Conservation (phyloP, 2,329 filamentous ascomycete genomes). For the Alternaria hordeiaustralica region DNA sequence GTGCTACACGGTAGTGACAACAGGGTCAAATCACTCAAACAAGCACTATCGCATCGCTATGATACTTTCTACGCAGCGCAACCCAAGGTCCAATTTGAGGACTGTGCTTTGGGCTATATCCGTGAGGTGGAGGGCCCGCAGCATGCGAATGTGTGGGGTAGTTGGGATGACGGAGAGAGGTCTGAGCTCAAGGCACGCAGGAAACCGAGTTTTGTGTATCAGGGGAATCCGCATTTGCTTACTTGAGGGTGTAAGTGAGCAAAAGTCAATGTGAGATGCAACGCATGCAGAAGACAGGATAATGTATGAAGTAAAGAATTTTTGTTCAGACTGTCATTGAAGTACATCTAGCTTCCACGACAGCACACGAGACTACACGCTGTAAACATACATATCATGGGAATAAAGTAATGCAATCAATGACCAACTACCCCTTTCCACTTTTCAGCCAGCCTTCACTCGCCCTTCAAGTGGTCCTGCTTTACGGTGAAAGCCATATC, state of each 20-base stretch:
- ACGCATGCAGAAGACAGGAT: neutral
- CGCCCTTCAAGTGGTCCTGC: slow-evolving; percentile 71
- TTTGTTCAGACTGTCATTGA: neutral
- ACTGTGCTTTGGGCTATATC: neutral
- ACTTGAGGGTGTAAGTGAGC: neutral
- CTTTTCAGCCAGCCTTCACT: slow-evolving; percentile 49
- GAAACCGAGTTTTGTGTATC: neutral
- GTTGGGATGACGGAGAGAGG: neutral
- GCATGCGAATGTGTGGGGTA: neutral
- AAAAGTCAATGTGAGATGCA: too few relatives aligned
- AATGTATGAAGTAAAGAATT: neutral
- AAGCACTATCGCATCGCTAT: neutral
- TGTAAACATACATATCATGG: slow-evolving; percentile 37
- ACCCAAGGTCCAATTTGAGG: neutral
- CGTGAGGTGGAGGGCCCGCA: neutral
- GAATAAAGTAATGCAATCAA: slow-evolving; percentile 27
- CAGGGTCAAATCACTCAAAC: neutral
- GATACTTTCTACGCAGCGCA: neutral
- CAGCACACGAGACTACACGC: slow-evolving; percentile 37
- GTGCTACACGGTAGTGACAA: neutral
- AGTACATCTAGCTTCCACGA: neutral
- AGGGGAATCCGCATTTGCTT: neutral
- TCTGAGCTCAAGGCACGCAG: neutral
- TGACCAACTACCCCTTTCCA: neutral
- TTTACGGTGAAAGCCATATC: slow-evolving; percentile 67